phyloP scores from a whole-genome alignment of 1,139 yeast genomes.

The Nakaseomyces nivariensis region DNA sequence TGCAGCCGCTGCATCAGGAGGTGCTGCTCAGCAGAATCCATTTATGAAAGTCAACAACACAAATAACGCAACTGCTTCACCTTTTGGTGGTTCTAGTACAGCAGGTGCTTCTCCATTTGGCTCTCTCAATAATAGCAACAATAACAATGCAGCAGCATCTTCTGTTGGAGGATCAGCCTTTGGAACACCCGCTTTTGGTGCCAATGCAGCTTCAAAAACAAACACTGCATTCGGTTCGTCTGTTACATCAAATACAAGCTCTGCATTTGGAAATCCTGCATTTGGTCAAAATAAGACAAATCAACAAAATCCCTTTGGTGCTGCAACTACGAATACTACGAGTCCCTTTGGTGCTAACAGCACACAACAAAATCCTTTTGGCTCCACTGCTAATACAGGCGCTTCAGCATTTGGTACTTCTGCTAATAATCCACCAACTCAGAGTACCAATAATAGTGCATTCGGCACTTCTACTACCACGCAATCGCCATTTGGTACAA shows the following conservation, averaged over 20 bases:
- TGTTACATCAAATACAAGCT: background rate
- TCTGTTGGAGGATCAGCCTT: background rate
- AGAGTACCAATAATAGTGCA: background rate
- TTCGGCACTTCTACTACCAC: background rate
- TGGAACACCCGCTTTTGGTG: background rate
- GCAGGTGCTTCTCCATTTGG: constrained; percentile 10
- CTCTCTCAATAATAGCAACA: constrained; percentile 5
- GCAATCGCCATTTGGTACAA: background rate
- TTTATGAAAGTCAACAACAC: background rate
- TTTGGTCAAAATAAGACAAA: constrained; percentile 6
- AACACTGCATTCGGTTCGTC: constrained; percentile 8
- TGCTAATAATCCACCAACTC: background rate
- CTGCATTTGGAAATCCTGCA: constrained; percentile 11
- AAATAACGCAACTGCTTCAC: background rate
- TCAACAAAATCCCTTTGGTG: constrained; percentile 2
- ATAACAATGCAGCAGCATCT: background rate
- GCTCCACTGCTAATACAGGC: too few species aligned
- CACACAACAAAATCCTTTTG: background rate
- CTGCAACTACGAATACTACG: background rate
- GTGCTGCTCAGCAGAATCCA: background rate
- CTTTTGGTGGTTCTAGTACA: background rate
- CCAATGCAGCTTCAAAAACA: background rate
- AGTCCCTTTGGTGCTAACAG: background rate
- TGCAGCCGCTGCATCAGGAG: background rate
- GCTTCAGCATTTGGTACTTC: too few species aligned